Evolutionary conservation across 306 rosid species (phyloP), one percentile per base, ranked within the genome.

Genomic region (Gleditsia sinensis): DNA sequence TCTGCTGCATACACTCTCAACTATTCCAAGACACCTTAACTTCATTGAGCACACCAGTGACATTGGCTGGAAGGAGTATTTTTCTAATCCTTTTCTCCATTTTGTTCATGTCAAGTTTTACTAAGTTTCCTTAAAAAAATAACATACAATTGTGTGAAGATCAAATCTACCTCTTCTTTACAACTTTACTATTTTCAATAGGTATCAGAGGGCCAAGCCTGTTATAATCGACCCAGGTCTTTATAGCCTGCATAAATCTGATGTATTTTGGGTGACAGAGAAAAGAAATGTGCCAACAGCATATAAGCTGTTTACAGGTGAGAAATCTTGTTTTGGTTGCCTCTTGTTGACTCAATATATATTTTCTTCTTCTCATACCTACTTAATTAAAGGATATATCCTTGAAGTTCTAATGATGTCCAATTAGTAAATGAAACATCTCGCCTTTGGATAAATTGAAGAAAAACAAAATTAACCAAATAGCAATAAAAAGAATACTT

Each of bases 31-130:
- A 78, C 40, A 76, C 78, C 78, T 91, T 34, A 88, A 88, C 69
- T 91, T 88, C 51, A 86, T 88, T 30, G 92, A 91, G 84, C 94
- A 89, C 78, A 89, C 94, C 64, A 86, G 91, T 76, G 91, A 89
- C 80, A 89, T 89, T 70, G 91, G 96, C 78, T 90, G 96, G 96
- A 91, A 91, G 76, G 96, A 91, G 93, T 91, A 85, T 57, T 89
- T 77, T 57, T 69, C 73, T 72, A 62, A 59, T 63, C 78, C 42
- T 21, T 48, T 63, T 25, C 21, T 23, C 48, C 60, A 21, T 72
- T 64, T 28, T 48, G 55, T 72, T 67, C 17, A 63, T 57, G 49
- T 33, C 72, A 42, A 36, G n/a, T 61, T 69, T 16, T 68, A 5
- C 50, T 28, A 16, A 9, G 33, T 74, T 71, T 33, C 59, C 12